Base-by-base conservation (phyloP, 768 basidiomycete species). In the Collybia nuda region DNA sequence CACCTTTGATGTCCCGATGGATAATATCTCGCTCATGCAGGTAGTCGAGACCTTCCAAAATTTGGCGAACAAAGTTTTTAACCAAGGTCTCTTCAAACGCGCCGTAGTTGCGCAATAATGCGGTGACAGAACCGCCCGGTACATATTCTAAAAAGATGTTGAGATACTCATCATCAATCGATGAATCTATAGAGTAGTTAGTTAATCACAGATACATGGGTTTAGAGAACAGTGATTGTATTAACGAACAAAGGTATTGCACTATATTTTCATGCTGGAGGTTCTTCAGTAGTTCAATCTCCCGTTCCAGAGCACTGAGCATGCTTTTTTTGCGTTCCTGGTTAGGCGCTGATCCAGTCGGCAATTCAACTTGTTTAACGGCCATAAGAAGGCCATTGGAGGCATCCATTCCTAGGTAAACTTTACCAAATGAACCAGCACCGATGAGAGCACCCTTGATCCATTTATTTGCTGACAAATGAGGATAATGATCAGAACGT, bases 71-170 rank as follows among this genome's bases (percentile, higher is more conserved):
- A 66, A 95, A 98, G 62, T 91, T 95, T 57, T 88, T 86, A 38
- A 96, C 93, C 3, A 98, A 79, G 0, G 86, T 78, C 63, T 98
- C 95, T 65, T 96, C 94, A 52, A 98, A 97, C 2, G 95, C 91
- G 40, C 94, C 95, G 60, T 96, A 98, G 59, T 85, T 95, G 53
- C 86, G 84, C 12, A 98, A 70, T 1, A 97, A 73, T 1, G 93
- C 90, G 1, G 93, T 85, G 24, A 98, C 92, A 9, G 94, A 97
- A 15, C 94, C 94, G 26, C 94, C 94, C 11, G 94, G 94, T 9
- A 98, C 94, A 59, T 98, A 98, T 70, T 98, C 94, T 56, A 98
- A 69, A 77, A 98, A 98, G 63, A 98, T 98, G 67, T 98, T 98
- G 48, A 99, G 79, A 66, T 80, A 86, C 40, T 90, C 86, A 24